Base-by-base conservation (phyloP, 495 filamentous ascomycete species). In the Hypoxylon perforatum region DNA sequence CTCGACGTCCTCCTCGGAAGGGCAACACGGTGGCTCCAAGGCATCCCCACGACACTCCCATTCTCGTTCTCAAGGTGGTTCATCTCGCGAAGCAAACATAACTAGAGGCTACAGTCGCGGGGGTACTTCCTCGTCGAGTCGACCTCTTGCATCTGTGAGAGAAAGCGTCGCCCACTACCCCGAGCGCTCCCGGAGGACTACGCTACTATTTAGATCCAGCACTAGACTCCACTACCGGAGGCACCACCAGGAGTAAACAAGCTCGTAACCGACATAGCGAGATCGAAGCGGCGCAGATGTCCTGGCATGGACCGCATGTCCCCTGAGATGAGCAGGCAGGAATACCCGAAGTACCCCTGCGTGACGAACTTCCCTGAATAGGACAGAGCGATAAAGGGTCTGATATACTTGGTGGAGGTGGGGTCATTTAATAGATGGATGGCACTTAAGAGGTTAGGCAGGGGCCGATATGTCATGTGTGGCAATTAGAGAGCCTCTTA, bases 1-100 rank as follows among this genome's bases (percentile, higher is more conserved):
- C 39, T 89, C 88, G 33, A 86, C 81, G 50, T 78, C 84, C 47
- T 80, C 85, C 21, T 79, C 87, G 54, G 86, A 88, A 70, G 84
- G 86, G 19, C 77, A 85, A 7, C 75, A 84, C 75, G 65, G 81
- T 69, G 56, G 71, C 66, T 52, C 76, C 56, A 66, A 75, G 55
- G 73, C 71, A 28, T 68, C 78, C 35, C 64, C 77, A 47, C 75
- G 73, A 22, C 80, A 77, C 71, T 67, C 62, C 14, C 80, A 83
- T 56, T 80, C 80, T 6, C 80, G 83, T 22, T 82, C 82, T 2
- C 82, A 86, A 52, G 77, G 79, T 22, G 79, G 75, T 56, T 65
- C 81, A 12, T 71, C 79, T 3, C 75, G 77, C 25, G 77, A 81
- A 50, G 61, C 74, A 30, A 35, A 63, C 8, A 58, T 73, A 25